Evolutionary conservation across 2,329 filamentous ascomycete genomes (phyloP), one percentile per base, ranked within the genome.

Genomic region (Pezicula carpinea): DNA sequence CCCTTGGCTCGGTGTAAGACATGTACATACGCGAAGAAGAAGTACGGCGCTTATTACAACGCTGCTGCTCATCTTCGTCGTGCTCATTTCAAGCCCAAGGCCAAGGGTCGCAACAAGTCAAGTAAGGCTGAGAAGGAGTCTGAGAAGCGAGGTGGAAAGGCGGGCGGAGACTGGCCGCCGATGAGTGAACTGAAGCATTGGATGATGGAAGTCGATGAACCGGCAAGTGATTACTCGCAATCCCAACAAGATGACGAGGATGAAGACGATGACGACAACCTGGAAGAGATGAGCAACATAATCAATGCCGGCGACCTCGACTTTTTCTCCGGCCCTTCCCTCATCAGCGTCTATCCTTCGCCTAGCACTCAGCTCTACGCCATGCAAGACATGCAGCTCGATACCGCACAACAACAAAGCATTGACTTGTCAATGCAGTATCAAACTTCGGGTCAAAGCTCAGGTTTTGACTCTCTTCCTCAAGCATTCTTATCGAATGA

Each of bases 31-130:
- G 70, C 77, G 46, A 96, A 96, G 72, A 96, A 96, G 72, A 77
- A 80, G 49, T 97, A 97, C 58, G 87, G 87, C 3, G 88, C 87
- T 14, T 93, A 96, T 69, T 96, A 97, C 69, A 97, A 97, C 59
- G 92, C 91, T 0, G 90, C 90, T 0, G 92, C 90, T 0, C 92
- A 97, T 64, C 76, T 97, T 7, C 80, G 91, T 35, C 83, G 92
- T 42, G 85, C 86, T 0, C 92, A 97, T 64, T 97, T 96, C 74
- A 87, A 86, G 61, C 84, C 73, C 44, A 80, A 79, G 66, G 61
- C 69, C 6, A 70, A 76, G 13, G 68, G 67, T 31, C 72, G 72
- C 58, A 61, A 57, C 32, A 62, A 63, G 32, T 61, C 49, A 22
- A 62, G 52, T 50, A 69, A 63, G 53, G 56, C 56, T 29, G 53